Percentiles rank a stretch among this genome's conserved stretches.
Evolutionary conservation across 352 stramenopile species (phyloP).

Genomic region (Pilasporangium apinafurcum): DNA sequence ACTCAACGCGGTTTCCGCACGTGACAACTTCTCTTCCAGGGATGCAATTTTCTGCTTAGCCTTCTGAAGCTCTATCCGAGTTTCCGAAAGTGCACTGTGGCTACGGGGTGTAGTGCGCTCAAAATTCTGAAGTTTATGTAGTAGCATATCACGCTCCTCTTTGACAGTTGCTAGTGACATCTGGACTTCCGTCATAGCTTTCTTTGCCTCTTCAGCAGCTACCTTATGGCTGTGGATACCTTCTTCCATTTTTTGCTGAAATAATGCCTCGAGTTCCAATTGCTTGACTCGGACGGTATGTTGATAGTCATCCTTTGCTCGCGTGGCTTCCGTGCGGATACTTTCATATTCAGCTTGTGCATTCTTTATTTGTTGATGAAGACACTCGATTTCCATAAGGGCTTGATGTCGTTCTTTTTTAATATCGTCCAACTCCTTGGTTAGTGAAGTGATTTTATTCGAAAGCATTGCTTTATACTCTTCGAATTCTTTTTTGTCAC

Average conservation of each 20-base stretch:
- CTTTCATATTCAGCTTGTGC: background rate
- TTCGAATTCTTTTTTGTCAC: constrained; percentile 17
- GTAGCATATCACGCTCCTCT: constrained; percentile 15
- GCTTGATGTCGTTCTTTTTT: background rate
- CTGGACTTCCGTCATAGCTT: constrained; percentile 2
- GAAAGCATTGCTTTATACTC: constrained; percentile 18
- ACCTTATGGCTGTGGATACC: constrained; percentile 1
- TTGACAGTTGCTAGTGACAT: constrained; percentile 6
- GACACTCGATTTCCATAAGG: background rate
- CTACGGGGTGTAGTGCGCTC: constrained; percentile 6
- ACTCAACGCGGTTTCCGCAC: constrained; percentile 9
- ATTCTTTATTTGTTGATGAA: background rate
- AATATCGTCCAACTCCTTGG: background rate
- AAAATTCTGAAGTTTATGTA: constrained; percentile 8
- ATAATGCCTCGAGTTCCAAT: background rate
- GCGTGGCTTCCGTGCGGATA: background rate
- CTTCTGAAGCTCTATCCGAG: constrained; percentile 42
- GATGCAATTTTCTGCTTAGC: constrained; percentile 38
- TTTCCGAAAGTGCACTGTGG: constrained; percentile 14
- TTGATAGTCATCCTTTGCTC: too few relatives aligned
- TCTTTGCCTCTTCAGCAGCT: constrained; percentile 8
- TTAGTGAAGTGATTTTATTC: constrained; percentile 10
- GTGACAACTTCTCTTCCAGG: constrained; percentile 37
- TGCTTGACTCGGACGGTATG: background rate
- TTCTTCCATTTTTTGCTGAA: background rate